These are phyloP conservation scores for Cordyceps farinosa DNA, from an alignment of 2,329 filamentous ascomycete genomes.

Conservation along the genomic window DNA sequence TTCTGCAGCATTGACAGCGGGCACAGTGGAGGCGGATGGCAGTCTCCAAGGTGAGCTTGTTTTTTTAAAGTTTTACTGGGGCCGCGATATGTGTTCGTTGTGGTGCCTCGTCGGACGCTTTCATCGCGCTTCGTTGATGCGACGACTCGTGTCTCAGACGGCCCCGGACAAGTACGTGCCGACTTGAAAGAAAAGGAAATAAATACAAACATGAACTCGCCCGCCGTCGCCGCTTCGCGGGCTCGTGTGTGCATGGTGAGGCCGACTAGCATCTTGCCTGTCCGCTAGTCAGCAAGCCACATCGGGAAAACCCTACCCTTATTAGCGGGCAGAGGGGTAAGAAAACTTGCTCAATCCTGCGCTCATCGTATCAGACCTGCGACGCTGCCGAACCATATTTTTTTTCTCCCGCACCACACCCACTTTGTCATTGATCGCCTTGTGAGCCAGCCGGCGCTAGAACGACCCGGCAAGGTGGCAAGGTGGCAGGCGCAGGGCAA, in stretches of 20 bases:
- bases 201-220: too few relatives aligned
- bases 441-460: neutral
- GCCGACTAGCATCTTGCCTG: neutral
- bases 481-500: neutral
- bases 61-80: conserved; percentile 8
- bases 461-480: neutral
- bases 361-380: conserved; percentile 2
- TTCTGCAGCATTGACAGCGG: neutral
- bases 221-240: too few relatives aligned
- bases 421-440: neutral
- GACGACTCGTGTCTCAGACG: neutral
- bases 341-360: conserved; percentile 18
- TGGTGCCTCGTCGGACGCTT: neutral
- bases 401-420: neutral
- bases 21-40: neutral
- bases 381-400: neutral
- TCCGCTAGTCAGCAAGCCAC: neutral
- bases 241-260: too few relatives aligned
- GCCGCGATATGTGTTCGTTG: neutral
- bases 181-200: too few relatives aligned
- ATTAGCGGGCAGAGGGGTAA: neutral
- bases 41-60: neutral
- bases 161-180: too few relatives aligned
- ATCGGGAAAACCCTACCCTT: neutral
- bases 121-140: neutral